phyloP scores from a whole-genome alignment of 106 monocot species.

The Xerophyta viscosa region DNA sequence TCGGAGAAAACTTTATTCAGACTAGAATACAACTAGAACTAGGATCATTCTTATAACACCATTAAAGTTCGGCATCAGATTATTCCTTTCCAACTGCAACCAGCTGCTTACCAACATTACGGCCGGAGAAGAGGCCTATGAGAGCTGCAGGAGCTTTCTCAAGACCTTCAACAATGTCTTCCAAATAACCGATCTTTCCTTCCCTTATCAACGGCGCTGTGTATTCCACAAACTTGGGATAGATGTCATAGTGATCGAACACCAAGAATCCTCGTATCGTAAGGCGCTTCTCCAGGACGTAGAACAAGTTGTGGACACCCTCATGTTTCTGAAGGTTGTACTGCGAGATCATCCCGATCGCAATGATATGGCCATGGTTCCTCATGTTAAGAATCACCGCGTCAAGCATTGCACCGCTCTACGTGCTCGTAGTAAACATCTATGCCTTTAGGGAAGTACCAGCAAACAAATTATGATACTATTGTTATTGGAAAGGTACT shows the following conservation, averaged over 20 bases:
- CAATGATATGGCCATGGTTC: conserved; percentile 19
- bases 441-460: conserved; percentile 50
- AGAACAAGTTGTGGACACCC: conserved; percentile 14
- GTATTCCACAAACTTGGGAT: conserved; percentile 13
- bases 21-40: no score
- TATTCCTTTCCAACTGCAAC: conserved; percentile 1
- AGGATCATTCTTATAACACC: no score
- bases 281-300: conserved; percentile 3
- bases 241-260: neutral
- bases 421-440: conserved; percentile 63
- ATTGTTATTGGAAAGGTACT: no score
- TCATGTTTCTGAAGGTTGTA: conserved; percentile 36
- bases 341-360: conserved; percentile 52
- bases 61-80: no score
- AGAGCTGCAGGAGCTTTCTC: conserved; percentile 14
- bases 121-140: conserved; percentile 6
- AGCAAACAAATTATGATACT: neutral
- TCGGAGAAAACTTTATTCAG: no score
- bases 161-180: conserved; percentile 12
- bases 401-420: conserved; percentile 42
- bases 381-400: conserved; percentile 57
- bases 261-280: conserved; percentile 17
- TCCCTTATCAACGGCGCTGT: conserved; percentile 4
- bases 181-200: conserved; percentile 12
- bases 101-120: conserved; percentile 18